Percentiles rank a stretch among this genome's conserved stretches.
Evolutionary conservation across 2,329 filamentous ascomycete genomes (phyloP).

Genomic region (Alternaria sp.): DNA sequence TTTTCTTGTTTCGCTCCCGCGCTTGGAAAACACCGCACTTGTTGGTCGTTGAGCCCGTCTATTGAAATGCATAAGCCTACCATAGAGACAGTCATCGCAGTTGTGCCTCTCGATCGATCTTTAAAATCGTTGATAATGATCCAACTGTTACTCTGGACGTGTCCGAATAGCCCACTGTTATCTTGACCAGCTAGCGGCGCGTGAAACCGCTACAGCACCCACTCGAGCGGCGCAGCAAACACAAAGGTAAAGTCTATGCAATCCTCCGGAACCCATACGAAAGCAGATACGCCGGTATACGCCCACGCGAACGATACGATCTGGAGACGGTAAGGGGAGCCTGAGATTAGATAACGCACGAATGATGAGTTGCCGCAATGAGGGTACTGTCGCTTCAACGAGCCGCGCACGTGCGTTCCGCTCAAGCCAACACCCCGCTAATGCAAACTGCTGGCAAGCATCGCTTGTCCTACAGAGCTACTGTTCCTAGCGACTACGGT

Average conservation of each 20-base stretch:
- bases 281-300: not conserved
- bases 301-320: slow-evolving; percentile 6
- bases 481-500: not conserved
- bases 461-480: slow-evolving; percentile 9
- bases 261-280: slow-evolving; percentile 3
- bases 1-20: slow-evolving; percentile 6
- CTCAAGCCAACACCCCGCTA: slow-evolving; percentile 14
- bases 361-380: slow-evolving; percentile 14
- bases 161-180: slow-evolving; percentile 4
- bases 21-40: not conserved
- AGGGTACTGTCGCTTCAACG: slow-evolving; percentile 3
- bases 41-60: slow-evolving; percentile 4
- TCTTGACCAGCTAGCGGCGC: slow-evolving; percentile 4
- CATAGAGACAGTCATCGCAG: not conserved
- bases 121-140: not conserved
- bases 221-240: slow-evolving; percentile 7
- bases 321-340: not conserved
- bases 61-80: not conserved
- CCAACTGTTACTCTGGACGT: not conserved
- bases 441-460: slow-evolving; percentile 19
- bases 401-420: slow-evolving; percentile 16
- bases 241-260: slow-evolving; percentile 1
- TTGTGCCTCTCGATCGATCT: slow-evolving; percentile 1
- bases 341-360: slow-evolving; percentile 21
- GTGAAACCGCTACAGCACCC: slow-evolving; percentile 8